These are phyloP conservation scores for Tuctoria greenei DNA, from an alignment of 176 grass and related monocot genomes.

Conservation along the genomic window DNA sequence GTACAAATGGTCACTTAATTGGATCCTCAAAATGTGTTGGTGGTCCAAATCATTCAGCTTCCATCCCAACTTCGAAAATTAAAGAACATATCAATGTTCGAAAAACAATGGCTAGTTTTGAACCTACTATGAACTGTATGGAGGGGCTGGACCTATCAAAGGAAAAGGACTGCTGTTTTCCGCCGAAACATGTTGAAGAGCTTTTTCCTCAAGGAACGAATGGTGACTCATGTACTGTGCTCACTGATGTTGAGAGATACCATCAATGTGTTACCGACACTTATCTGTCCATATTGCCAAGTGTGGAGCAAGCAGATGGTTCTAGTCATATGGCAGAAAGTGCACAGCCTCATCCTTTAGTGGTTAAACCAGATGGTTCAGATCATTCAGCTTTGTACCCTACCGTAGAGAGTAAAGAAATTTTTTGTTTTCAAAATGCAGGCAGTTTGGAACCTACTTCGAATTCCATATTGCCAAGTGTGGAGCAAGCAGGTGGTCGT, in stretches of 20 bases:
- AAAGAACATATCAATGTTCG: conserved; percentile 1
- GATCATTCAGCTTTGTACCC: not conserved
- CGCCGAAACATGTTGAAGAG: conserved; percentile 15
- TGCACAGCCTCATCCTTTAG: not conserved
- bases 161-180: not conserved
- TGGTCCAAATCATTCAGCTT: conserved; percentile 26
- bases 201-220: not conserved
- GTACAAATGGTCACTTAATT: not conserved
- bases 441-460: not conserved
- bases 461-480: not conserved
- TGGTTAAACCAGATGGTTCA: conserved; percentile 21
- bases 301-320: not conserved
- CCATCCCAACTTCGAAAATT: conserved; percentile 4
- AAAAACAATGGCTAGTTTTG: not conserved
- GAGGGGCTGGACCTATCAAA: conserved; percentile 5
- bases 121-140: conserved; percentile 2
- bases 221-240: not conserved
- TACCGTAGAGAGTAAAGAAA: conserved; percentile 18
- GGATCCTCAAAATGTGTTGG: not conserved
- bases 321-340: not conserved
- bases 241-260: conserved; percentile 25
- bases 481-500: conserved; percentile 1
- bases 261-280: not conserved
- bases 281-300: not conserved
- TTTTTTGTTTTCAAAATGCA: not conserved